These are phyloP conservation scores for Diaporthe velutina DNA, from an alignment of 2,329 filamentous ascomycete genomes.

Conservation along the genomic window DNA sequence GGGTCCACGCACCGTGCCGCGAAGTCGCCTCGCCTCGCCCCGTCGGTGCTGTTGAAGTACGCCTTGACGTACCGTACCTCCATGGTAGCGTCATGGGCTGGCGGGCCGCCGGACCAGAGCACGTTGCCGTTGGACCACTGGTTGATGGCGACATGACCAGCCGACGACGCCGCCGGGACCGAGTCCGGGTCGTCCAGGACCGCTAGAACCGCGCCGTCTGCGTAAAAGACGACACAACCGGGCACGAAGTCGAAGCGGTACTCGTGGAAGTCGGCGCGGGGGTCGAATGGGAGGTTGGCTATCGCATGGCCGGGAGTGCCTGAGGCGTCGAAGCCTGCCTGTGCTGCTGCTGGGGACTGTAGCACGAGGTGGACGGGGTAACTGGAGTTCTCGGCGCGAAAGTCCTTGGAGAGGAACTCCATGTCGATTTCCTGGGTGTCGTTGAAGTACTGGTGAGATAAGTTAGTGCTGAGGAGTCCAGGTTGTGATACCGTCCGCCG, in stretches of 20 bases:
- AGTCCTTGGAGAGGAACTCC: conserved; percentile 80
- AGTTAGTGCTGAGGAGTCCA: conserved; percentile 36
- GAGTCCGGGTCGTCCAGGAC: conserved; percentile 65
- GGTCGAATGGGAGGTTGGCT: conserved; percentile 74
- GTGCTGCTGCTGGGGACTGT: conserved; percentile 72
- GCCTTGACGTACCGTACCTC: conserved; percentile 79
- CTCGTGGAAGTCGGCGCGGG: conserved; percentile 77
- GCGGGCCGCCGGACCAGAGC: conserved; percentile 79
- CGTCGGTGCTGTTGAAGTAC: conserved; percentile 80
- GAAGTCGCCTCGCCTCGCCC: conserved; percentile 54
- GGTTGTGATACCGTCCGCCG: too few relatives aligned
- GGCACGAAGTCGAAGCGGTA: conserved; percentile 83
- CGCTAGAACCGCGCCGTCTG: conserved; percentile 70
- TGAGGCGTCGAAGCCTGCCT: conserved; percentile 72
- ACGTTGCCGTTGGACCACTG: conserved; percentile 85
- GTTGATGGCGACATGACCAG: conserved; percentile 78
- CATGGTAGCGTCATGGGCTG: conserved; percentile 70
- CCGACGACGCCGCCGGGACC: conserved; percentile 63
- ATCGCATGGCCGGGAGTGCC: conserved; percentile 66
- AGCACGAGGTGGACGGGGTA: conserved; percentile 81
- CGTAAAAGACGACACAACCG: conserved; percentile 75
- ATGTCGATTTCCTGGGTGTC: conserved; percentile 86
- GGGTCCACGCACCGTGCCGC: conserved; percentile 56
- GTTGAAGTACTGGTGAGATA: conserved; percentile 73
- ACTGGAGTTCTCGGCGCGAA: conserved; percentile 60